Evolutionary conservation across 2,329 filamentous ascomycete species (phyloP).

Genomic region (Arthrinium puccinioides): DNA sequence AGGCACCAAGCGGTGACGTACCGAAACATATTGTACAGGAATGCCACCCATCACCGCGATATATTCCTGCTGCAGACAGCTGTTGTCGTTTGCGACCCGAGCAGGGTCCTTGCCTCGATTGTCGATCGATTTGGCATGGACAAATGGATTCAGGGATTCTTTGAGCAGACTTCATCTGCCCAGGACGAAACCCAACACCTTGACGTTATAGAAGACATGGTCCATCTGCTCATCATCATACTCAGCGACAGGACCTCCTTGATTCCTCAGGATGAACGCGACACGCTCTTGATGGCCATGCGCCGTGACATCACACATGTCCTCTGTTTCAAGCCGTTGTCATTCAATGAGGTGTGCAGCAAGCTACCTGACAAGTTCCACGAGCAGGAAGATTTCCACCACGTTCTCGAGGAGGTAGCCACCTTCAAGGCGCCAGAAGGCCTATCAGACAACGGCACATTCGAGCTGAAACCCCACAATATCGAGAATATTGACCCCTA

Average conservation of each 20-base stretch:
- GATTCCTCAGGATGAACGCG: constrained; percentile 59
- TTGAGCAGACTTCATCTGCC: constrained; percentile 61
- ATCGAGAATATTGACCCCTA: constrained; percentile 91
- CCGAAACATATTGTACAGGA: constrained; percentile 77
- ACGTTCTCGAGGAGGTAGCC: constrained; percentile 79
- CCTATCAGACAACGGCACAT: constrained; percentile 85
- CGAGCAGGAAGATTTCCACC: constrained; percentile 82
- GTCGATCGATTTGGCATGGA: constrained; percentile 87
- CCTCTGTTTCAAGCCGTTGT: constrained; percentile 91
- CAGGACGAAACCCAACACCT: constrained; percentile 85
- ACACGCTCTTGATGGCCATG: constrained; percentile 63
- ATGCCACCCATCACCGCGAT: constrained; percentile 90
- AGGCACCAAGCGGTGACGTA: constrained; percentile 94
- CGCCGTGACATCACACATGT: constrained; percentile 88
- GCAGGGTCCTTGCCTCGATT: constrained; percentile 78
- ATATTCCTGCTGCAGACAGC: constrained; percentile 91
- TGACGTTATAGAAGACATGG: constrained; percentile 91
- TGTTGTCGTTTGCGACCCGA: constrained; percentile 76
- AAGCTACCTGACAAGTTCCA: constrained; percentile 85
- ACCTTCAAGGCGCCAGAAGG: constrained; percentile 87
- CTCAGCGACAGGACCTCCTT: constrained; percentile 83
- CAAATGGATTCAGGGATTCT: constrained; percentile 79
- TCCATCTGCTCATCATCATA: constrained; percentile 85
- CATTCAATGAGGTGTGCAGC: constrained; percentile 83
- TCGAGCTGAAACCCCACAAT: constrained; percentile 81